Conservation (phyloP, 2,329 filamentous ascomycete species). For the Exophiala calicioides region DNA sequence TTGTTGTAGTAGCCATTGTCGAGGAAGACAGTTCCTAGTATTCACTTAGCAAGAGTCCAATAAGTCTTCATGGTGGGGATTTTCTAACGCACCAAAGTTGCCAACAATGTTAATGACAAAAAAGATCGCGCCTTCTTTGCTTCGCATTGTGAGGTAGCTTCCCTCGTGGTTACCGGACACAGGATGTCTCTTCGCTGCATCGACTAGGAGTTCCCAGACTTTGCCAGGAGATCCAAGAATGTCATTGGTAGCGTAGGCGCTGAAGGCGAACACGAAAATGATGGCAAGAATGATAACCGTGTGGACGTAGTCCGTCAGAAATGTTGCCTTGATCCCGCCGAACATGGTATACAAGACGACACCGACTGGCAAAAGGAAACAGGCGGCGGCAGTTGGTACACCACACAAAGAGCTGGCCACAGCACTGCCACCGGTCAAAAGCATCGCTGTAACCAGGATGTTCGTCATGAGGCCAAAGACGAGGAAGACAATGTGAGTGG, state of each 20-base stretch:
- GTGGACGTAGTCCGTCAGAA: slow-evolving; percentile 83
- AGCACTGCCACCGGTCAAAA: slow-evolving; percentile 79
- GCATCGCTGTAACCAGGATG: slow-evolving; percentile 84
- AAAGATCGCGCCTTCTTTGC: slow-evolving; percentile 78
- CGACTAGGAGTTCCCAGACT: slow-evolving; percentile 75
- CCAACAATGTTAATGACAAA: slow-evolving; percentile 89
- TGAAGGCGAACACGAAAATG: slow-evolving; percentile 81
- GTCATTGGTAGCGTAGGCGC: slow-evolving; percentile 73
- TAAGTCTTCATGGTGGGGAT: no score
- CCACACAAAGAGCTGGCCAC: slow-evolving; percentile 72
- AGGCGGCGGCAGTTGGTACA: slow-evolving; percentile 76
- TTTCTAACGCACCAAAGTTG: slow-evolving; percentile 58
- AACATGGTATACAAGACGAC: slow-evolving; percentile 66
- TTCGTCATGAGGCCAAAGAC: slow-evolving; percentile 82
- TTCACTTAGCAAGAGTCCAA: no score
- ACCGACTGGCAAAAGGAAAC: slow-evolving; percentile 77
- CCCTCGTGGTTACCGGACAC: slow-evolving; percentile 78
- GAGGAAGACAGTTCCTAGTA: slow-evolving; percentile 68
- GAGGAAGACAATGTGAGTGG: slow-evolving; percentile 76
- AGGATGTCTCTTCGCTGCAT: slow-evolving; percentile 68
- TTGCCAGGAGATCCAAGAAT: slow-evolving; percentile 71
- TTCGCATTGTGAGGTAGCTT: slow-evolving; percentile 84
- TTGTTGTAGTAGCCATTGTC: slow-evolving; percentile 94
- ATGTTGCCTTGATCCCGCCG: slow-evolving; percentile 82
- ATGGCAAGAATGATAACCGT: slow-evolving; percentile 77